Evolutionary conservation across 2,329 filamentous ascomycete genomes (phyloP).

Genomic region (Nemania diffusa): DNA sequence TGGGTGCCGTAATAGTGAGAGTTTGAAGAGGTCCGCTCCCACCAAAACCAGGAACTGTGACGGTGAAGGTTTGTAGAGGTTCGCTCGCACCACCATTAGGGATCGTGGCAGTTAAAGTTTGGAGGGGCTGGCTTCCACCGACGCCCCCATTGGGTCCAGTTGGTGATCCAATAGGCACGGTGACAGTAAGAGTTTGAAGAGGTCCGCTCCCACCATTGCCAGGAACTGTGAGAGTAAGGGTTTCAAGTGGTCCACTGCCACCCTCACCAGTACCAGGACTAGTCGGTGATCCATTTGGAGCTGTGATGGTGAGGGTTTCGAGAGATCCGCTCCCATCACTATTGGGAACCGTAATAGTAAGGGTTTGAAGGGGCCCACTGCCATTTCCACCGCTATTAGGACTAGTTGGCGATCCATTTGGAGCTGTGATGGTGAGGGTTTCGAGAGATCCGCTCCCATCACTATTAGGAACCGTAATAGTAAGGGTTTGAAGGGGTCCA

Average conservation of each 20-base stretch:
- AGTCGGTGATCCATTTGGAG: constrained; percentile 33
- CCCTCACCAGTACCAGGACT: constrained; percentile 1
- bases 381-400: constrained; percentile 6
- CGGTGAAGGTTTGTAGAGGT: constrained; percentile 12
- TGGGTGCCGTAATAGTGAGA: constrained; percentile 13
- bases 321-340: constrained; percentile 32
- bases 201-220: neutral
- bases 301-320: constrained; percentile 42
- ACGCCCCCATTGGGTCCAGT: constrained; percentile 1
- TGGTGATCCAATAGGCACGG: constrained; percentile 9
- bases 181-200: constrained; percentile 20
- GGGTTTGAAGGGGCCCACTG: constrained; percentile 20
- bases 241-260: constrained; percentile 5
- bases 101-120: constrained; percentile 27
- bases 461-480: neutral
- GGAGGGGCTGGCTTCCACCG: constrained; percentile 14
- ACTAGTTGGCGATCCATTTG: constrained; percentile 1
- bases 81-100: constrained; percentile 17
- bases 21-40: constrained; percentile 17
- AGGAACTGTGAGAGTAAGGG: constrained; percentile 13
- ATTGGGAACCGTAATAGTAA: constrained; percentile 20
- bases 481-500: constrained; percentile 8
- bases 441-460: neutral
- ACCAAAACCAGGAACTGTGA: neutral
- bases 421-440: constrained; percentile 12